These are phyloP conservation scores for Penicillium desertorum DNA, from an alignment of 495 filamentous ascomycete genomes.

Conservation along the genomic window DNA sequence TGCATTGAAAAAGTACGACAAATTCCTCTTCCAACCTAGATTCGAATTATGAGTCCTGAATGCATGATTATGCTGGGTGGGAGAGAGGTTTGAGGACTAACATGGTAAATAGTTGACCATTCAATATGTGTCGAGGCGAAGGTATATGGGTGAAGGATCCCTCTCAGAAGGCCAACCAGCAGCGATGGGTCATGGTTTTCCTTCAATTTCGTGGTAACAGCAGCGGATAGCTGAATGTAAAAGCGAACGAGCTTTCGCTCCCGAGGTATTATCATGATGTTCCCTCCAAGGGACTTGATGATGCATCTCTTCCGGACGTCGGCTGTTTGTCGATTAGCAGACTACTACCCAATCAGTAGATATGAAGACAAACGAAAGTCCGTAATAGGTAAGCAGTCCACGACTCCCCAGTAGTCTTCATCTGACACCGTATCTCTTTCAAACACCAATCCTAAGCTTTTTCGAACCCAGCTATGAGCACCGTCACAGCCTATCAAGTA, in stretches of 20 bases:
- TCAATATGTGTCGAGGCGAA: slow-evolving; percentile 2
- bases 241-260: slow-evolving; percentile 61
- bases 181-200: neutral
- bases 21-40: slow-evolving; percentile 62
- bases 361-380: slow-evolving; percentile 43
- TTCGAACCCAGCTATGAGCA: slow-evolving; percentile 57
- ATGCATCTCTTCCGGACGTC: slow-evolving; percentile 61
- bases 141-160: slow-evolving; percentile 57
- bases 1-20: slow-evolving; percentile 56
- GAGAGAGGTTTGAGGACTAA: neutral
- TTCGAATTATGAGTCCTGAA: neutral
- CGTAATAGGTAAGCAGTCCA: slow-evolving; percentile 55
- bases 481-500: slow-evolving; percentile 65
- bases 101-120: slow-evolving; percentile 17
- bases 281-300: slow-evolving; percentile 56
- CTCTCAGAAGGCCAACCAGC: slow-evolving; percentile 40
- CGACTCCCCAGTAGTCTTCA: slow-evolving; percentile 58
- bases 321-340: slow-evolving; percentile 21
- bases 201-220: slow-evolving; percentile 3
- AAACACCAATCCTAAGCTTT: slow-evolving; percentile 31
- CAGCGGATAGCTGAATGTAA: slow-evolving; percentile 56
- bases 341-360: neutral
- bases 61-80: neutral
- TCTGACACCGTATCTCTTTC: neutral
- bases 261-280: slow-evolving; percentile 62